Conservation (phyloP, 2,329 filamentous ascomycete genomes). For the Tolypocladium endophyticum region DNA sequence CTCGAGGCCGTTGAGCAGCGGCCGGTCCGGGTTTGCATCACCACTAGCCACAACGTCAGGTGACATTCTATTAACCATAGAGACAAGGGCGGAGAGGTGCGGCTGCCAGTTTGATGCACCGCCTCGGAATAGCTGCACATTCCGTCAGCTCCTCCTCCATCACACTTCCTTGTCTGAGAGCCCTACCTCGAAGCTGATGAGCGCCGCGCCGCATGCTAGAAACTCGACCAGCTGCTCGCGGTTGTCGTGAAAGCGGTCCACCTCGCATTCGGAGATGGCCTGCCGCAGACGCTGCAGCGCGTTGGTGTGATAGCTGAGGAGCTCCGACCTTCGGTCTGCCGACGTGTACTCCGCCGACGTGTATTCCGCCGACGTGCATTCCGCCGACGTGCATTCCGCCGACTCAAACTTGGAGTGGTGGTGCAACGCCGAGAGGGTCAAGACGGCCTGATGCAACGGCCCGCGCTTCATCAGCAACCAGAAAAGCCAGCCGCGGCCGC, state of each 20-base stretch:
- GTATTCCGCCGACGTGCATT: no score
- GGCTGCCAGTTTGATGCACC: conserved; percentile 10
- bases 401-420: conserved; percentile 11
- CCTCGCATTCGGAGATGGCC: conserved; percentile 6
- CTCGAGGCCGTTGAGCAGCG: conserved; percentile 5
- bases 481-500: conserved; percentile 16
- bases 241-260: conserved; percentile 2
- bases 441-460: conserved; percentile 12
- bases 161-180: background rate
- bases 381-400: no score
- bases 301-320: conserved; percentile 14
- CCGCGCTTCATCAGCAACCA: conserved; percentile 10
- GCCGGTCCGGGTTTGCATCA: background rate
- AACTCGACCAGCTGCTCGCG: conserved; percentile 14
- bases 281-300: conserved; percentile 13
- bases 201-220: conserved; percentile 11
- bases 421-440: conserved; percentile 15
- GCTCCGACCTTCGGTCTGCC: conserved; percentile 9
- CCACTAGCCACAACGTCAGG: background rate
- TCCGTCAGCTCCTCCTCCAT: background rate
- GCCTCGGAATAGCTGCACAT: conserved; percentile 6
- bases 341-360: no score
- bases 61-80: conserved; percentile 4
- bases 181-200: conserved; percentile 16
- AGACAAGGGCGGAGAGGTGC: conserved; percentile 9